Evolutionary conservation across 495 filamentous ascomycete genomes (phyloP), one percentile per base, ranked within the genome.

Genomic region (Letharia lupina): DNA sequence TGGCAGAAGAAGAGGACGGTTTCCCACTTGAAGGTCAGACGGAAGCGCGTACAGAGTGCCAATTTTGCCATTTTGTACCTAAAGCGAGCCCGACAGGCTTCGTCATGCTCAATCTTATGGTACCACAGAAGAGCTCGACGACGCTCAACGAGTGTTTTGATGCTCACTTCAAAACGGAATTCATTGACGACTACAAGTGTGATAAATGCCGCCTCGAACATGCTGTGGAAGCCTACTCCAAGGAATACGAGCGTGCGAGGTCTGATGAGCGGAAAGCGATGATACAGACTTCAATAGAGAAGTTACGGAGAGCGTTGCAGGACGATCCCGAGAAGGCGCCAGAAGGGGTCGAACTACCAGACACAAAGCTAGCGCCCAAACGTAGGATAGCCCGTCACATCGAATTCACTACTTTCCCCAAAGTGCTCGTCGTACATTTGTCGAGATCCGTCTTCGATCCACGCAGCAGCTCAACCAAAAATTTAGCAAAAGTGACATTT

Each of bases 131-230:
- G 69, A 83, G 78, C 63, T 84, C 83, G 11, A 84, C 88, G 3
- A 84, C 84, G 11, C 80, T 91, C 48, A 84, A 82, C 68, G 78
- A 83, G 6, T 98, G 95, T 73, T 93, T 98, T 65, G 94, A 99
- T 75, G 89, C 89, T 23, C 85, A 97, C 75, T 86, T 99, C 68
- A 97, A 96, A 73, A 91, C 88, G 0, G 94, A 99, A 71, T 88
- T 90, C 72, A 96, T 99, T 61, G 95, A 99, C 61, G 94, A 96
- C 72, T 99, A 93, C 77, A 89, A 88, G 59, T 99, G 94, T 74
- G 94, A 97, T 66, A 89, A 86, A 70, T 98, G 94, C 67, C 88
- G 90, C 15, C 81, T 98, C n/a, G 74, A 89, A 57, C 88, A 96
- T 76, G 91, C 93, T 3, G 66, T 91, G 28, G 79, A 82, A 28